Conservation (phyloP, 2,329 filamentous ascomycete species). For the Trichoderma polysporum region DNA sequence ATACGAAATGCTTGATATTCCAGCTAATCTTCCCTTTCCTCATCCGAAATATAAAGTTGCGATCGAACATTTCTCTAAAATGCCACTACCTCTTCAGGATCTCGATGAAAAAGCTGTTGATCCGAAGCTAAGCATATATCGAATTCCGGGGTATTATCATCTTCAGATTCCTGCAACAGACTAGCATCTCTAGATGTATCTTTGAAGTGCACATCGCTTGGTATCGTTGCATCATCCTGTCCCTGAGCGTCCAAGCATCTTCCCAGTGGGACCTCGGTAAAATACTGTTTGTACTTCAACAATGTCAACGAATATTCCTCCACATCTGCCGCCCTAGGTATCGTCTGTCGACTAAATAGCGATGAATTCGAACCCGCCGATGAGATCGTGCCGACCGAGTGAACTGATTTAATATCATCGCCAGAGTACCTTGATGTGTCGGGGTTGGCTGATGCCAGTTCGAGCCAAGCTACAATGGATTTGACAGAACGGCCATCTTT, state of each 20-base stretch:
- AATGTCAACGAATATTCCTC: conserved; percentile 36
- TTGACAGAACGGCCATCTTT: conserved; percentile 29
- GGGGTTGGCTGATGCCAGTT: conserved; percentile 24
- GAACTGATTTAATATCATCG: conserved; percentile 7
- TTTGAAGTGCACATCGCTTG: background rate
- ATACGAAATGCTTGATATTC: background rate
- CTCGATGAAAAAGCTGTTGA: conserved; percentile 13
- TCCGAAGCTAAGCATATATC: background rate
- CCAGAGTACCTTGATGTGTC: background rate
- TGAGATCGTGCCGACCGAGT: conserved; percentile 13
- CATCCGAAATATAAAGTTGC: conserved; percentile 33
- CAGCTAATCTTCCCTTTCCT: conserved; percentile 28
- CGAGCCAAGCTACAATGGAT: conserved; percentile 36
- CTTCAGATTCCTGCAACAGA: background rate
- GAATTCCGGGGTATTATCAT: background rate
- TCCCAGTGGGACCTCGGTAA: conserved; percentile 31
- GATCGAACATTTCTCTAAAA: conserved; percentile 36
- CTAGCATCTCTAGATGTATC: background rate
- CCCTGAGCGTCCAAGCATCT: conserved; percentile 32
- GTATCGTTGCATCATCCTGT: background rate
- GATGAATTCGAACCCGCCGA: conserved; percentile 8
- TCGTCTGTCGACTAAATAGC: background rate
- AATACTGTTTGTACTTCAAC: conserved; percentile 36
- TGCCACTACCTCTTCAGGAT: conserved; percentile 30
- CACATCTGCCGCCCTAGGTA: conserved; percentile 22